phyloP scores from a whole-genome alignment of 2,329 filamentous ascomycete genomes.

The Massarina eburnea region DNA sequence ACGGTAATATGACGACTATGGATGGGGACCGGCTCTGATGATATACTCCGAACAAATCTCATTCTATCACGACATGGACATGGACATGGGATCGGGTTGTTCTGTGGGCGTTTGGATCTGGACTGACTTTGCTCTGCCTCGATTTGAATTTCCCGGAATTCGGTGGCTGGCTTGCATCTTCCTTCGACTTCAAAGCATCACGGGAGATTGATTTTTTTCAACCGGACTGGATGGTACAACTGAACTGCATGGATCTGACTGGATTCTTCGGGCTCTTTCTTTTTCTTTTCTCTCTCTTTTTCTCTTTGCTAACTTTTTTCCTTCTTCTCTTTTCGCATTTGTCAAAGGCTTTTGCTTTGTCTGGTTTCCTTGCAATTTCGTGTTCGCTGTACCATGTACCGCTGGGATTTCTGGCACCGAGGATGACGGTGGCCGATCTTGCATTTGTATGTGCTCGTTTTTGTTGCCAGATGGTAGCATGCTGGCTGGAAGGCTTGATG shows the following conservation, averaged over 20 bases:
- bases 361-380: background rate
- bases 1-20: constrained; percentile 13
- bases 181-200: background rate
- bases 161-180: background rate
- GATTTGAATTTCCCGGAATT: background rate
- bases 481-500: background rate
- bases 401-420: background rate
- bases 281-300: background rate
- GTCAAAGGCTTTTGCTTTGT: background rate
- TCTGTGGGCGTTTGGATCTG: constrained; percentile 8
- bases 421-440: background rate
- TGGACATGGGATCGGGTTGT: constrained; percentile 3
- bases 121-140: constrained; percentile 1
- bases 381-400: constrained; percentile 1
- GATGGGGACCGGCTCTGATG: constrained; percentile 11
- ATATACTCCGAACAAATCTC: constrained; percentile 9
- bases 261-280: background rate
- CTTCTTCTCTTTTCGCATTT: background rate
- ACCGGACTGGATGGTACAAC: background rate
- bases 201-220: background rate
- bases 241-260: background rate
- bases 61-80: constrained; percentile 1
- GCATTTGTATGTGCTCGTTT: background rate
- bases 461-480: background rate
- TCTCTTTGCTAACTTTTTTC: background rate